Base-by-base conservation (phyloP, 306 rosid genomes). In the Potentilla sterilis region DNA sequence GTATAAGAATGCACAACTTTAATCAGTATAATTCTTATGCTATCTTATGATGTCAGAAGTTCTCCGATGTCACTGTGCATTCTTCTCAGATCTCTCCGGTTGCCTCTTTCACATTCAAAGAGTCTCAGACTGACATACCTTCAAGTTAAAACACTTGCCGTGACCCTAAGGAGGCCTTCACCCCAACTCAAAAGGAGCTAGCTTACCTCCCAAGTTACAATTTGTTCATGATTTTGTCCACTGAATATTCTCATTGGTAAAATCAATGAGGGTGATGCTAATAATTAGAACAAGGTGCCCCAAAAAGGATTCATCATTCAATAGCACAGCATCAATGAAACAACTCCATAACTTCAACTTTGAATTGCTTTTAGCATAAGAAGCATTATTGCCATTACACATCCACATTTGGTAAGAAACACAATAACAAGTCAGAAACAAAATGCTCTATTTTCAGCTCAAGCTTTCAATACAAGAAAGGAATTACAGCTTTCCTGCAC, bases 401-500 rank as follows among this genome's bases (percentile, higher is more conserved):
- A 35, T 13, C 7, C 64, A 58, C 37, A 24, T 6, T 9, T 21
- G 28, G 34, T 2, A 41, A 41, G 8, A 41, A 19, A 44, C 57
- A 69, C 7, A 69, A 51, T 0, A 10, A 34, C 14, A 51, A 70
- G 0, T 61, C 16, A 37, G 19, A 51, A 51, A 19, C 0, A n/a
- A n/a, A 35, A 35, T 6, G 38, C 1, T 1, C 11, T 7, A 8
- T 28, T 34, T 15, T 14, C 16, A 3, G 37, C 42, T n/a, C 63
- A 72, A 54, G 65, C 16, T 54, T 22, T 87, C 74, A 95, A 81
- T 85, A 90, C 88, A 95, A 79, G 73, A 87, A 89, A 3, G 99
- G 97, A 28, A 95, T 76, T 43, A 90, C 90, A 58, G 86, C 96
- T 79, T 88, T 90, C 67, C 99, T 87, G 0, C 46, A 61, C 72